These are phyloP conservation scores for Coniophora puteana DNA, from an alignment of 1,284 basidiomycete genomes.

Conservation along the genomic window DNA sequence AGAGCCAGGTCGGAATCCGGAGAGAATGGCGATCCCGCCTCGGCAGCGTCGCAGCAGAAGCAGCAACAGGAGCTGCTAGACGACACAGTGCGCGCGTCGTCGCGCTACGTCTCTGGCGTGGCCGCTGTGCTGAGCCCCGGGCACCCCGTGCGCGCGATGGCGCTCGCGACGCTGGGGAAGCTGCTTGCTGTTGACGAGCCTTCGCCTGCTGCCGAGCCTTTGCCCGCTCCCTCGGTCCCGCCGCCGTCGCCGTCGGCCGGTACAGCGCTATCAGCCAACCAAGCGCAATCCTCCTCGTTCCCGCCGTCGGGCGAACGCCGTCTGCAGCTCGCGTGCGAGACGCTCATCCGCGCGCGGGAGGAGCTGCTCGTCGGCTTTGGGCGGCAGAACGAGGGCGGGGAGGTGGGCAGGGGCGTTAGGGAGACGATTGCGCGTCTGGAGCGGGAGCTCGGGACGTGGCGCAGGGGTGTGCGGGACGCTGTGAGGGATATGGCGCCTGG, in stretches of 20 bases:
- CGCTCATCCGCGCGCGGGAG: slow-evolving; percentile 54
- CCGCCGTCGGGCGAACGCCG: slow-evolving; percentile 64
- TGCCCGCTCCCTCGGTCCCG: slow-evolving; percentile 40
- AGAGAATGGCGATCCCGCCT: slow-evolving; percentile 16
- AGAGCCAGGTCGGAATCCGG: slow-evolving; percentile 15
- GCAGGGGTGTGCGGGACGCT: slow-evolving; percentile 23
- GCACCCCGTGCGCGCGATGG: slow-evolving; percentile 78
- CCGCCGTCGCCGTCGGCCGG: slow-evolving; percentile 48
- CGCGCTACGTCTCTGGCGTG: slow-evolving; percentile 55
- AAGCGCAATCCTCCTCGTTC: slow-evolving; percentile 32
- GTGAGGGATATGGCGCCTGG: slow-evolving; percentile 19
- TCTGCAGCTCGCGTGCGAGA: slow-evolving; percentile 60
- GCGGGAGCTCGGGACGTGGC: slow-evolving; percentile 68
- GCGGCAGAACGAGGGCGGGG: slow-evolving; percentile 53
- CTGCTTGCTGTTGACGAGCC: slow-evolving; percentile 75
- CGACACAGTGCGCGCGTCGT: slow-evolving; percentile 56
- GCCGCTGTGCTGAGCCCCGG: slow-evolving; percentile 53
- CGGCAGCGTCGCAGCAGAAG: slow-evolving; percentile 11
- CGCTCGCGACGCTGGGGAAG: slow-evolving; percentile 79
- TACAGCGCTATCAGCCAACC: slow-evolving; percentile 7
- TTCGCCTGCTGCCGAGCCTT: slow-evolving; percentile 22
- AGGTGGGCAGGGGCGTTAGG: slow-evolving; percentile 54
- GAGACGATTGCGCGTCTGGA: slow-evolving; percentile 55
- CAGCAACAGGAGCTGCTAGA: slow-evolving; percentile 53
- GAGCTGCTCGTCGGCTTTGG: slow-evolving; percentile 67